Base-by-base conservation (phyloP, 345 rosid genomes). In the Fremontodendron californicum region DNA sequence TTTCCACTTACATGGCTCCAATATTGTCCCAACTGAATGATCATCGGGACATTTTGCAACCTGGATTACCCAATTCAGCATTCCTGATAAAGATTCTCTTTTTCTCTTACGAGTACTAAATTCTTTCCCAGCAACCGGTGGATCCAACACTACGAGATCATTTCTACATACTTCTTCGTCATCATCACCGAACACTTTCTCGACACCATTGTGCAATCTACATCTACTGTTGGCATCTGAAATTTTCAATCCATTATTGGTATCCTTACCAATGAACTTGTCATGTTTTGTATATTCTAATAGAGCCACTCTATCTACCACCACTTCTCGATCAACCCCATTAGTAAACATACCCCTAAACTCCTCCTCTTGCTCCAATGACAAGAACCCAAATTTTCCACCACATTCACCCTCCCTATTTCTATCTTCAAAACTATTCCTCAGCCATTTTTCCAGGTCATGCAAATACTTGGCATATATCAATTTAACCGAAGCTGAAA, bases 51-150 rank as follows among this genome's bases (percentile, higher is more conserved):
- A 80, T 71, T 35, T 87, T 49, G 97, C 94, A 68, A 85, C 83
- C 73, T 61, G 85, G 76, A 70, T 78, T 27, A 94, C 77, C 98
- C 97, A 94, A 70, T 81, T 81, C 69, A 94, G 75, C 91, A 94
- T 86, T 52, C 73, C 83, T 19, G 75, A 75, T 37, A 91, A 76
- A 69, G 82, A 79, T 66, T 76, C 82, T 71, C 83, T 80, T 74
- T 89, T 89, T 76, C 89, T 86, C 80, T 87, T 86, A 21, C 76
- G 82, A n/a, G 78, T 72, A 52, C 13, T 21, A 46, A 33, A 68
- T 16, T 72, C 73, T 39, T 84, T 78, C 78, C 77, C 78, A 39
- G 37, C n/a, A 16, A n/a, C n/a, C n/a, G n/a, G n/a, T n/a, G n/a
- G n/a, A n/a, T n/a, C n/a, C n/a, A n/a, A n/a, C n/a, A n/a, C 60